Conservation (phyloP, 1,284 basidiomycete genomes). For the Ceratobasidium papillatum region DNA sequence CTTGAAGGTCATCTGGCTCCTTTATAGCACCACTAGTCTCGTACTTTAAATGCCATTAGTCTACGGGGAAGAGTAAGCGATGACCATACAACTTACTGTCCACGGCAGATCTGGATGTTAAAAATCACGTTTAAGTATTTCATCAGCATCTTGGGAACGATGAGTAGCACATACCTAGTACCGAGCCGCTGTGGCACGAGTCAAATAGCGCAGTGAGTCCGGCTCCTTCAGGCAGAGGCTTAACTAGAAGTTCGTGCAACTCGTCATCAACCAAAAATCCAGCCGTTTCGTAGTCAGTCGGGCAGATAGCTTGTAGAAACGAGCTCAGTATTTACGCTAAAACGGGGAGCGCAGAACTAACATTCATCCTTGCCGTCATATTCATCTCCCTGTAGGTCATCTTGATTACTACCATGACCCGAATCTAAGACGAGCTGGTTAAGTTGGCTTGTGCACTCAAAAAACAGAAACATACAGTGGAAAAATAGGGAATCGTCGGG, state of each 20-base stretch:
- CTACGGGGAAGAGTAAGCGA: background rate
- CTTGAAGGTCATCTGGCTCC: conserved; percentile 34
- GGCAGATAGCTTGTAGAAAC: conserved; percentile 28
- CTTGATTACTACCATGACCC: conserved; percentile 36
- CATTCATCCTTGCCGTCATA: conserved; percentile 39
- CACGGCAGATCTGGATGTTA: conserved; percentile 19
- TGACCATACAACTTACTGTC: conserved; percentile 7
- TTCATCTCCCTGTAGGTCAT: conserved; percentile 32
- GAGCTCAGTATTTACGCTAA: background rate
- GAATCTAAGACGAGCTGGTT: background rate
- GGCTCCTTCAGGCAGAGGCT: conserved; percentile 33
- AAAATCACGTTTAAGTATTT: background rate
- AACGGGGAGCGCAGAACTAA: background rate
- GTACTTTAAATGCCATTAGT: background rate
- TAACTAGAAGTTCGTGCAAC: conserved; percentile 25
- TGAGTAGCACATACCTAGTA: background rate
- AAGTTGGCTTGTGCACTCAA: background rate
- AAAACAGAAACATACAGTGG: conserved; percentile 9
- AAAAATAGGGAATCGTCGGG: conserved; percentile 38
- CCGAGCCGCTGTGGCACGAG: conserved; percentile 36
- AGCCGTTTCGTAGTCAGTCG: conserved; percentile 37
- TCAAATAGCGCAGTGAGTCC: conserved; percentile 37
- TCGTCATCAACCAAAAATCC: conserved; percentile 34
- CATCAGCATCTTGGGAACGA: background rate
- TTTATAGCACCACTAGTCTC: conserved; percentile 38